Evolutionary conservation across 306 rosid genomes (phyloP), one percentile per base, ranked within the genome.

Genomic region (Cucumis cinereus): DNA sequence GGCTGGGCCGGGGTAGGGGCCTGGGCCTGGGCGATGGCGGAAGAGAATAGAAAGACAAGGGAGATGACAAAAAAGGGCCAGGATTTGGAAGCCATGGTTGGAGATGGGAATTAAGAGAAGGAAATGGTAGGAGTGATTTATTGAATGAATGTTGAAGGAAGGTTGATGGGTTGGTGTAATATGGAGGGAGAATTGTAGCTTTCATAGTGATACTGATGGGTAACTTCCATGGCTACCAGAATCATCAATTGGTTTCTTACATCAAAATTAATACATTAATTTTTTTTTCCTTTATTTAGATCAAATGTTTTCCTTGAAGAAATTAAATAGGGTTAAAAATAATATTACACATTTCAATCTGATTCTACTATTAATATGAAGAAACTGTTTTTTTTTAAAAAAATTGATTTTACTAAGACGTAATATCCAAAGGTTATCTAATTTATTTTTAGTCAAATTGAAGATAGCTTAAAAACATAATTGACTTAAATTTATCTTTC

Each of bases 121-220:
- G 36, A 68, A 71, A 55, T 50, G 60, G 60, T 16, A 43, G 6
- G 76, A 38, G 23, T 26, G 30, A 47, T 72, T 47, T 72, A 71
- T 49, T 47, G 58, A 71, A 45, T 24, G 58, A 71, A 45, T 70
- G 17, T 24, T 70, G 20, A 20, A 47, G 75, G 23, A 70, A 23
- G 3, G 19, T 23, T 47, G 82, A 75, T 62, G 80, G 82, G 77
- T 62, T 82, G 85, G 82, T 83, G 77, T 17, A 62, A 55, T 35
- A 23, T 59, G 82, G 75, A 80, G 73, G 82, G 80, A 73, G 87
- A 79, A 67, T 61, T 3, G 88, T 45, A 77, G 72, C 45, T 58
- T 81, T 93, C 93, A 80, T 67, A 40, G 56, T 68, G 53, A 41
- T 33, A 62, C 26, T 63, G 90, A 87, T 71, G 63, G 85, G 13